Conservation (phyloP, 2,329 filamentous ascomycete species). For the Penicillium thymicola region DNA sequence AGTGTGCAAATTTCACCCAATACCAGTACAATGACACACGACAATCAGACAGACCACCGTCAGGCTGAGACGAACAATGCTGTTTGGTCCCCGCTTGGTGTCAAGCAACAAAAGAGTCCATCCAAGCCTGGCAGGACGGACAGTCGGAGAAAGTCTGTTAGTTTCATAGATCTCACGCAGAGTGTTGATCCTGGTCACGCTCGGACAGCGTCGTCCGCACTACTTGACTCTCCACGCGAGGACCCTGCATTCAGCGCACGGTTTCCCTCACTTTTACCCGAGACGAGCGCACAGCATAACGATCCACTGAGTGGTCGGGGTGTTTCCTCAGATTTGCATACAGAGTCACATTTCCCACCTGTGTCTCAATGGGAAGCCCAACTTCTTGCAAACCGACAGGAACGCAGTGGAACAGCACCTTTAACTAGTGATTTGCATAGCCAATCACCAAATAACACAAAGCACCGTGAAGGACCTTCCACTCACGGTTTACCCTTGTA, state of each 20-base stretch:
- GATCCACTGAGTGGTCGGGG: conserved; percentile 6
- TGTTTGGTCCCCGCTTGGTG: not conserved
- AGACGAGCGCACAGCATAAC: conserved; percentile 3
- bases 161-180: conserved; percentile 11
- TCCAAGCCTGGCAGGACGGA: not conserved
- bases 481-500: not conserved
- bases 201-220: conserved; percentile 9
- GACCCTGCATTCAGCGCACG: conserved; percentile 32
- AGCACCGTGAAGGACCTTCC: not conserved
- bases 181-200: not conserved
- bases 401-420: conserved; percentile 3
- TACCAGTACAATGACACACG: not conserved
- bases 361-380: conserved; percentile 40
- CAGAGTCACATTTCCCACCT: conserved; percentile 33
- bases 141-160: conserved; percentile 16
- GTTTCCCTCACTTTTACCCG: conserved; percentile 35
- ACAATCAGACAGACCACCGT: not conserved
- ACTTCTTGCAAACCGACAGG: conserved; percentile 24
- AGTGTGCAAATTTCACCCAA: not conserved
- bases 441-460: not conserved
- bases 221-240: conserved; percentile 33
- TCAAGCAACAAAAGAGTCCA: not conserved
- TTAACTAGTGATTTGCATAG: not conserved
- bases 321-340: conserved; percentile 19
- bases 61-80: not conserved